Percentiles rank a stretch among this genome's conserved stretches.
These are phyloP conservation scores for Lentinula sp. DNA, from an alignment of 768 basidiomycete genomes.

Conservation along the genomic window DNA sequence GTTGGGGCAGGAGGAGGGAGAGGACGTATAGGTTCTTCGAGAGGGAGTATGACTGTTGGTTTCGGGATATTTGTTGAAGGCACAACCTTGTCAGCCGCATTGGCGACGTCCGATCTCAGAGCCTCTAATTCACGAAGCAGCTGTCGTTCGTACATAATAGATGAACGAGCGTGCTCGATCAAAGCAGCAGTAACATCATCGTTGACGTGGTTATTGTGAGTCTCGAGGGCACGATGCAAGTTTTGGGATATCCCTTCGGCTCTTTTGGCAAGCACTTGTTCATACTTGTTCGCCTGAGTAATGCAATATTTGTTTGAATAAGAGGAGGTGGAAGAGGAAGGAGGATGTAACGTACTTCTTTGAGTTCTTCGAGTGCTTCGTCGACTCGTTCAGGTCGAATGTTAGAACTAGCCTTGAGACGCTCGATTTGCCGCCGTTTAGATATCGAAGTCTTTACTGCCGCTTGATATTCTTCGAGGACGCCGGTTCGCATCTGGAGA, in stretches of 20 bases:
- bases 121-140: slow-evolving; percentile 84
- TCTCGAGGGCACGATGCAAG: slow-evolving; percentile 78
- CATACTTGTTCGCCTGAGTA: slow-evolving; percentile 81
- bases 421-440: slow-evolving; percentile 87
- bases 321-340: not conserved
- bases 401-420: slow-evolving; percentile 78
- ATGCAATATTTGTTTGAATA: not conserved
- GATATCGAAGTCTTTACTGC: slow-evolving; percentile 92
- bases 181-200: slow-evolving; percentile 88
- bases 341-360: slow-evolving; percentile 56
- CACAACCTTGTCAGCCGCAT: slow-evolving; percentile 55
- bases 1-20: slow-evolving; percentile 16
- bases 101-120: slow-evolving; percentile 67
- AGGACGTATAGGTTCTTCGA: slow-evolving; percentile 51
- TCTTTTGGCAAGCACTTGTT: slow-evolving; percentile 77
- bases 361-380: slow-evolving; percentile 87
- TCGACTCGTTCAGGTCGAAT: slow-evolving; percentile 85
- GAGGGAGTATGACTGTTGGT: slow-evolving; percentile 53
- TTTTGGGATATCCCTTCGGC: slow-evolving; percentile 93
- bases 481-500: slow-evolving; percentile 79
- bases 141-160: slow-evolving; percentile 89
- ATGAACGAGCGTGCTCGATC: slow-evolving; percentile 88
- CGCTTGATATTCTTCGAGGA: slow-evolving; percentile 90
- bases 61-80: slow-evolving; percentile 50
- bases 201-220: slow-evolving; percentile 81